Base-by-base conservation (phyloP, 1,284 basidiomycete species). In the Sporisorium iseilematis-ciliati region DNA sequence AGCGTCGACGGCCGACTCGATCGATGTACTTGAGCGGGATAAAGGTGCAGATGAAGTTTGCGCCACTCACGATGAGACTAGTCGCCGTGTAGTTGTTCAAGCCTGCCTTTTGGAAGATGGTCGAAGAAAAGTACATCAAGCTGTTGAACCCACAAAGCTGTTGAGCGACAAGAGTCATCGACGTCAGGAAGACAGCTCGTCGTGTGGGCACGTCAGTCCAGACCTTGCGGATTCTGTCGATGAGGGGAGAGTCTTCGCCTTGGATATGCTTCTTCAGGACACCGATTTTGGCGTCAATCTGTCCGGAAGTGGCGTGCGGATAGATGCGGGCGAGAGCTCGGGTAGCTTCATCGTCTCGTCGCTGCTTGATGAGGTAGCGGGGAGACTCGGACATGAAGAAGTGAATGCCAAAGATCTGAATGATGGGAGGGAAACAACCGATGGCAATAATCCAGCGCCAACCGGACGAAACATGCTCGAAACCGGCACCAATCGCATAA, bases 21-120 rank as follows among this genome's bases (percentile, higher is more conserved):
- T 94, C 93, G 58, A 94, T 92, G 86, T 91, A 86, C 80, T 79
- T 60, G 45, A 95, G 88, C 0, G 93, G 92, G 52, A 94, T 86
- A 55, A 94, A 88, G 0, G 93, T 94, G 86, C 93, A 93, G 55
- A 92, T 75, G 82, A 94, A 92, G 86, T 86, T 86, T 69, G 80
- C 77, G 11, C 82, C 82, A 18, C 82, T 78, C 42, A 85, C 77
- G 63, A 86, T 81, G 8, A 86, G 75, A 8, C 81, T 80, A 1
- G 78, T 79, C 0, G 82, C 78, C 7, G 85, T 82, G 0, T 83
- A 78, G 56, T 87, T 86, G 55, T 79, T 57, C 61, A 87, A 83
- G 2, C 86, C 86, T 7, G 83, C 84, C 35, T 70, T 63, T 26
- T 76, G 56, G 74, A 87, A 86, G 40, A 87, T 72, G 2, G 83